Evolutionary conservation across 2,329 filamentous ascomycete genomes (phyloP), one percentile per base, ranked within the genome.

Genomic region (Botrytis deweyae): DNA sequence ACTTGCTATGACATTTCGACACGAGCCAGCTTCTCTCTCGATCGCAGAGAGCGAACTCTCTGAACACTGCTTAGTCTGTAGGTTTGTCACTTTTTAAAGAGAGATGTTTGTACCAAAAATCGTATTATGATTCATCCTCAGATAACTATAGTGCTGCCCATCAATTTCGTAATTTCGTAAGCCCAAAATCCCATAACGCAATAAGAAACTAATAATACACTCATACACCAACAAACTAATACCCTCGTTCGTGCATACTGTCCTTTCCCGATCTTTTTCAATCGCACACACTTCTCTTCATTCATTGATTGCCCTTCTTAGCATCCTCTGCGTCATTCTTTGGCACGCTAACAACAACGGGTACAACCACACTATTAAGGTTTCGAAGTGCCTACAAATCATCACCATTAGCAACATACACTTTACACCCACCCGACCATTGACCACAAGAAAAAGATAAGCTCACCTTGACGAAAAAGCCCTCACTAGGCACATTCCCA

Each of bases 291-390:
- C n/a, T 18, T 16, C n/a, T 29, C n/a, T 33, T 29, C 52, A 55
- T 25, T 68, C 2, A n/a, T 66, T 49, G 10, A 22, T 68, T 42
- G 3, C 59, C 46, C 46, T 52, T 84, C 81, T 86, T 82, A 7
- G 82, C 82, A 79, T 88, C 86, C 77, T 88, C 86, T 75, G 85
- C 84, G 38, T 84, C 85, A 74, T 84, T 84, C 82, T 88, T 88
- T 3, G 87, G 87, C 52, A 88, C 86, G 59, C 81, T 81, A 10
- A 88, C 84, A 72, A 88, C 80, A 75, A 84, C 84, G 14, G 87
- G 87, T 4, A 88, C 86, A 16, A 83, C 84, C 9, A 86, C 83
- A 20, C 85, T 83, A 75, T 88, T 88, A 62, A 88, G 80, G 72
- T 85, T 84, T 69, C 86, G 83, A 79, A 88, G 86, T 66, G 84